Evolutionary conservation across 768 basidiomycete species (phyloP), one percentile per base, ranked within the genome.

Genomic region (Podaxis sp.): DNA sequence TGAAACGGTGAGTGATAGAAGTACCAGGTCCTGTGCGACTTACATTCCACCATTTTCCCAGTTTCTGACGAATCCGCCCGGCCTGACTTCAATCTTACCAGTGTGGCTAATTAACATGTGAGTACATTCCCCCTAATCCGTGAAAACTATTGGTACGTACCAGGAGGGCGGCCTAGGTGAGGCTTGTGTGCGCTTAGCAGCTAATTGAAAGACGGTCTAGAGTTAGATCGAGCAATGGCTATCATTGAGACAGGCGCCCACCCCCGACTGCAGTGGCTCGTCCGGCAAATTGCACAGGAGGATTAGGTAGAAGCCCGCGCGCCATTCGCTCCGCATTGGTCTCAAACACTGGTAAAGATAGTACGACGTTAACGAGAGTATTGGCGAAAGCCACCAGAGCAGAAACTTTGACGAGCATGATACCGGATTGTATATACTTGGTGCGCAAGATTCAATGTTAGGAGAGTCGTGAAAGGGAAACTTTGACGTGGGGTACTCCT

Each of bases 271-370:
- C 20, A 11, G 49, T 52, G 22, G 37, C 36, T 48, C 69, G 72
- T 22, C 75, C 37, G 49, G 50, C 58, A 13, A 61, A 46, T 20
- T 52, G 60, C 5, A 13, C 38, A 8, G 60, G 78, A 10, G 74
- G 76, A 28, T 73, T 70, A 2, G 78, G 77, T 36, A 78, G 76
- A n/a, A 82, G 72, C 10, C 80, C 80, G 53, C 78, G 76, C 37
- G 81, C 80, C 62, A 83, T 67, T 48, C 82, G 75, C 63, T 81
- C 74, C 20, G 71, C 78, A 64, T 81, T 82, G 11, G 80, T 79
- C 65, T 74, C 76, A 15, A 62, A 54, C 30, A 65, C 46, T 28
- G 74, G 65, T n/a, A 64, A 65, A 48, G 65, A 65, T 17, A 57
- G 54, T 36, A 59, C 70, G 55, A 66, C 65, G 36, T 68, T 66